Evolutionary conservation across 2,329 filamentous ascomycete genomes (phyloP), one percentile per base, ranked within the genome.

Genomic region (Phyllosticta citrichinensis): DNA sequence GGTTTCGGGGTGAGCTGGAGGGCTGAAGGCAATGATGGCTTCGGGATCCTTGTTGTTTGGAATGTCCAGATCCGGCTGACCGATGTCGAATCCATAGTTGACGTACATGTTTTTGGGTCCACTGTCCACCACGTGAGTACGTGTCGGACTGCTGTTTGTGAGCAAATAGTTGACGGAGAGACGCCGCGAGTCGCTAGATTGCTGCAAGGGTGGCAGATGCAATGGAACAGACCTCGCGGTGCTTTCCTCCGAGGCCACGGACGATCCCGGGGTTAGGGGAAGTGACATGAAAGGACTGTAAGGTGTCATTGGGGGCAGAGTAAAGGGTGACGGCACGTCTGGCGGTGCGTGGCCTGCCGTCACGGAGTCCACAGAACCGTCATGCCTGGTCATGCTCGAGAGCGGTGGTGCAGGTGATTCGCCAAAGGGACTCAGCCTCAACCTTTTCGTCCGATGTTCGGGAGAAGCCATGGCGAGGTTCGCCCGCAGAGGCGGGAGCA

Each of bases 11-110:
- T 57, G 52, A 60, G 66, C 64, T 64, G 67, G 68, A 5, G 73
- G 72, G 57, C 69, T 75, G 57, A 71, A 72, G 2, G 71, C 64
- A 1, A 68, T 80, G 50, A 92, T 85, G 17, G 88, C 87, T 56
- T 81, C 81, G 30, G 76, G 74, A 65, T 93, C 89, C 67, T 91
- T 83, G 66, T 92, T 92, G 57, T 80, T 82, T 27, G 84, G 83
- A 1, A 88, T 75, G 66, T 93, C 89, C 20, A 83, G 74, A 72
- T 93, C 89, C 10, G 81, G 80, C 63, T 84, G 78, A 0, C 89
- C 89, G 61, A 83, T 79, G 68, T 93, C 89, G 63, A 88, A 81
- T 5, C 89, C 89, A 69, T 88, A 91, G 52, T 79, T 82, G 40
- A 74, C 67, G 24, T 63, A 60, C 52, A 47, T n/a, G 8, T 47